Conservation (phyloP, 768 basidiomycete species). For the Mycena epipterygia region DNA sequence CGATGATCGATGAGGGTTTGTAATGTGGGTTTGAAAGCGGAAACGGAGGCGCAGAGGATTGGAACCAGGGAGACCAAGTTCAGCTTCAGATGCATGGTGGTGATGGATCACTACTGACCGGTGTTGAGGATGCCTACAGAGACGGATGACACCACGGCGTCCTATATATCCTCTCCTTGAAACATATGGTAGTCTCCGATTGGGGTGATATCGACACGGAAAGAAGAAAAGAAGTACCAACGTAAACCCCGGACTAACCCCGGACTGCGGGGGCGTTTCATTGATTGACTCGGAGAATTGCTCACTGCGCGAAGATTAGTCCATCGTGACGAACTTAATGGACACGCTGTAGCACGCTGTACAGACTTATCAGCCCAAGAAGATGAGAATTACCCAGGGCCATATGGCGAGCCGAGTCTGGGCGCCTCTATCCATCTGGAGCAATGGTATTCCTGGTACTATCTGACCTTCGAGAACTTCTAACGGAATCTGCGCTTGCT, state of each 20-base stretch:
- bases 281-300: background rate
- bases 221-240: conserved; percentile 20
- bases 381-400: conserved; percentile 8
- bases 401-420: conserved; percentile 26
- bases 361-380: conserved; percentile 23
- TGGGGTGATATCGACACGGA: conserved; percentile 14
- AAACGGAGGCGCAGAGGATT: conserved; percentile 24
- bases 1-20: conserved; percentile 26
- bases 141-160: conserved; percentile 2
- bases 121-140: conserved; percentile 14
- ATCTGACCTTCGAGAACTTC: conserved; percentile 15
- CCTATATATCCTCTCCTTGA: conserved; percentile 12
- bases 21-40: conserved; percentile 25
- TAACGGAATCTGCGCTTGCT: conserved; percentile 3
- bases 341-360: conserved; percentile 6
- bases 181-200: conserved; percentile 20
- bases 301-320: background rate
- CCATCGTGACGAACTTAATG: background rate
- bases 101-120: conserved; percentile 17
- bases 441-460: conserved; percentile 8
- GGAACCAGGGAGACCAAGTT: conserved; percentile 19
- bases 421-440: conserved; percentile 17
- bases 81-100: conserved; percentile 28
- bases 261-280: background rate
- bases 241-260: background rate